Percentiles rank a stretch among this genome's conserved stretches.
Evolutionary conservation across 2,329 filamentous ascomycete genomes (phyloP).

Genomic region (Aspergillus clavatus): DNA sequence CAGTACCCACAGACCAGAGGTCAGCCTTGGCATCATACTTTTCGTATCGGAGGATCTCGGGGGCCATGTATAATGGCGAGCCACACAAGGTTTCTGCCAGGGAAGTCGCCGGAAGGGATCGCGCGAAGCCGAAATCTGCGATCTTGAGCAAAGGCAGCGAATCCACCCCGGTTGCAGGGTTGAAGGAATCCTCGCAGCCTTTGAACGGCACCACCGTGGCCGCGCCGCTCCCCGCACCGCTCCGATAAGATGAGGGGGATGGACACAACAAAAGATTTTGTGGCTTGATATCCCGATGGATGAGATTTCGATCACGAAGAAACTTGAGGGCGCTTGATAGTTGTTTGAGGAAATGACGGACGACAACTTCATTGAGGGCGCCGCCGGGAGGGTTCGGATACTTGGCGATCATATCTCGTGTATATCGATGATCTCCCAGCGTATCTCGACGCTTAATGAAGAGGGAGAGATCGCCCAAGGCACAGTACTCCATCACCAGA

Average conservation of each 20-base stretch:
- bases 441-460: conserved; percentile 94
- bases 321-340: conserved; percentile 89
- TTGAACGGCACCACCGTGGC: conserved; percentile 66
- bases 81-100: conserved; percentile 94
- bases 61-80: conserved; percentile 96
- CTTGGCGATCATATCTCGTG: conserved; percentile 84
- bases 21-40: conserved; percentile 97
- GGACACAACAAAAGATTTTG: conserved; percentile 92
- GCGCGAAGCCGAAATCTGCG: conserved; percentile 97
- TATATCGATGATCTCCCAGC: conserved; percentile 72
- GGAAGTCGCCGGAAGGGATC: conserved; percentile 82
- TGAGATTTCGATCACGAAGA: conserved; percentile 75
- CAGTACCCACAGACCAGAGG: conserved; percentile 94
- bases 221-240: conserved; percentile 54
- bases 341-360: conserved; percentile 93
- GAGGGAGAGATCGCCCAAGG: conserved; percentile 85
- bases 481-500: conserved; percentile 97
- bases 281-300: conserved; percentile 95
- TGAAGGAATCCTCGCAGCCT: conserved; percentile 73
- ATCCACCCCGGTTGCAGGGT: conserved; percentile 72
- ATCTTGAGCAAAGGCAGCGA: conserved; percentile 95
- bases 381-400: conserved; percentile 80
- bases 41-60: conserved; percentile 93
- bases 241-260: conserved; percentile 65
- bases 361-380: conserved; percentile 94